Evolutionary conservation across 2,329 filamentous ascomycete species (phyloP).

Genomic region (Aspergillus flavus): DNA sequence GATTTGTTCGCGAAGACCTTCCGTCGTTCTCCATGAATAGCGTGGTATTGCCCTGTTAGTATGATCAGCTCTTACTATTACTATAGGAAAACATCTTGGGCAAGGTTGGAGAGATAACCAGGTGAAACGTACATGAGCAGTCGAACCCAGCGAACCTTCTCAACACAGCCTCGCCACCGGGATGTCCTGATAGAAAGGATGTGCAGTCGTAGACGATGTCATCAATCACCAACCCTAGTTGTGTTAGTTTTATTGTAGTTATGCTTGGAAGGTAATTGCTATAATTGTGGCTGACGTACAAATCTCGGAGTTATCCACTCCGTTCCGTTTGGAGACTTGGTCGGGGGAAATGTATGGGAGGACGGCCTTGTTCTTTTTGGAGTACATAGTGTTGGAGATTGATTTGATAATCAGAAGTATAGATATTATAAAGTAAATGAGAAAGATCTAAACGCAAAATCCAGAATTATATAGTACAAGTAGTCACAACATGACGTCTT

Average conservation of each 20-base stretch:
- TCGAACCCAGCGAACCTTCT: not conserved
- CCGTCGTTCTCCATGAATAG: not conserved
- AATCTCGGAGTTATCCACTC: not conserved
- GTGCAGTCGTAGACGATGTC: not conserved
- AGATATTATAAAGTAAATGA: too few relatives aligned
- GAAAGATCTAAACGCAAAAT: too few relatives aligned
- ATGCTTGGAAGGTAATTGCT: too few relatives aligned
- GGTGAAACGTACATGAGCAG: not conserved
- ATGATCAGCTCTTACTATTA: not conserved
- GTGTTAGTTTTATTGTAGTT: not conserved
- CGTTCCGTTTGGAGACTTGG: not conserved
- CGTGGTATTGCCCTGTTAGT: not conserved
- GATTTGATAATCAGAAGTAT: not conserved
- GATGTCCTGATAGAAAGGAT: not conserved
- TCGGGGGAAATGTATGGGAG: not conserved
- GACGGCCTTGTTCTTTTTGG: not conserved
- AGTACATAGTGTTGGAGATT: not conserved
- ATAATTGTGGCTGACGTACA: not conserved
- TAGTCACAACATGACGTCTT: not conserved
- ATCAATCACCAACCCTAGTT: not conserved
- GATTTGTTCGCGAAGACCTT: not conserved
- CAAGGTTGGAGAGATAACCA: rapidly evolving
- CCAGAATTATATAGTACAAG: not conserved
- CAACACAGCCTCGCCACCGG: not conserved
- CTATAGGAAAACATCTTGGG: not conserved